These are phyloP conservation scores for Podila minutissima DNA, from an alignment of 192 early-diverging fungal species.

Conservation along the genomic window DNA sequence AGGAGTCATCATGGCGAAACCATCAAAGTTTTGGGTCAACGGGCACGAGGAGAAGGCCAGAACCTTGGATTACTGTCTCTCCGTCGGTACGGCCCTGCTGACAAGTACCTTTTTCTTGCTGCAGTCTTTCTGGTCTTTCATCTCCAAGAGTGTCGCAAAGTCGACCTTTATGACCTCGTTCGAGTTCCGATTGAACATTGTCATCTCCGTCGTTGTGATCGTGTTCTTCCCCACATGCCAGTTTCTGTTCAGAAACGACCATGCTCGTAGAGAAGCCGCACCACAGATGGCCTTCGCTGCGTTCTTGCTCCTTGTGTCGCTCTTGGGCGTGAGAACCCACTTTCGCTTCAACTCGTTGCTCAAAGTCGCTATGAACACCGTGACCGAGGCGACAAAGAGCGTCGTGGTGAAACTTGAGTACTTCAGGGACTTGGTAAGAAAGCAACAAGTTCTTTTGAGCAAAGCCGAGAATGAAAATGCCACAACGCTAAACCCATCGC, in stretches of 20 bases:
- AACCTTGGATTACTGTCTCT: neutral
- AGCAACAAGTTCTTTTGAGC: neutral
- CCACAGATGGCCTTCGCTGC: conserved; percentile 2
- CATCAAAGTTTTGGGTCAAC: neutral
- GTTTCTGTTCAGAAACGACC: conserved; percentile 2
- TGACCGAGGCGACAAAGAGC: neutral
- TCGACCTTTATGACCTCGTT: conserved; percentile 1
- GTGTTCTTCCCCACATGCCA: neutral
- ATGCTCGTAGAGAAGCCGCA: neutral
- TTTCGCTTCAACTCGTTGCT: conserved; percentile 1
- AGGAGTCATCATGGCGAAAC: neutral
- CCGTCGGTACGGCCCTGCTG: neutral
- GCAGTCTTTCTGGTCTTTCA: neutral
- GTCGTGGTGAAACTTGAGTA: conserved; percentile 7
- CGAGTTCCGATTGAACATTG: conserved; percentile 1
- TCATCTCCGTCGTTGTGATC: neutral
- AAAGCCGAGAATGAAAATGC: neutral
- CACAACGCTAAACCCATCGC: neutral
- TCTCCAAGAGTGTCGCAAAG: conserved; percentile 2
- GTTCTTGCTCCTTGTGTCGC: neutral
- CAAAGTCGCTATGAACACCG: conserved; percentile 1
- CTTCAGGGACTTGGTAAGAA: conserved; percentile 3
- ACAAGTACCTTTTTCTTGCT: conserved; percentile 10
- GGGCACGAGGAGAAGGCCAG: neutral
- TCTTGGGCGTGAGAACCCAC: neutral